Evolutionary conservation across 2,329 filamentous ascomycete genomes (phyloP), one percentile per base, ranked within the genome.

Genomic region (Aspergillus sp.): DNA sequence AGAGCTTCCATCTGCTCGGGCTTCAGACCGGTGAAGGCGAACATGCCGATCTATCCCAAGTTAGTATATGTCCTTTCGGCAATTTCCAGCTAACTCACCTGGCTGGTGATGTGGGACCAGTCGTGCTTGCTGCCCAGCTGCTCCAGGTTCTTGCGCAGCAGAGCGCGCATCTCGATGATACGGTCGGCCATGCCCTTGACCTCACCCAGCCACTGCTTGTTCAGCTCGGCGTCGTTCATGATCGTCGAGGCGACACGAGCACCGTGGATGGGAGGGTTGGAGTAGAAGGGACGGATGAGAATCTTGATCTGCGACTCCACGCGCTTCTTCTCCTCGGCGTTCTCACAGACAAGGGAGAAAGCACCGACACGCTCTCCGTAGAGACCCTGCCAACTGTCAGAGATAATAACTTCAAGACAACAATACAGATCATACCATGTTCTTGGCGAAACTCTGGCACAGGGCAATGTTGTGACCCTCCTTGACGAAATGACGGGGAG

Each of bases 151-250:
- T 92, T 86, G 86, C 95, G 96, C 75, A 99, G 88, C 57, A 96
- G 87, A 63, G 91, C 88, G 71, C 95, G 91, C 95, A 99, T 99
- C 78, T 88, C 91, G 80, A 99, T 98, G 84, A 99, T 99, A 75
- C 95, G 93, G 81, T 97, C 92, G 64, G 95, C 95, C 95, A 99
- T 99, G 71, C 85, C 91, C 89, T 98, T 96, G 80, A 99, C 92
- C 82, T 99, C 95, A 61, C 84, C 87, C 56, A 97, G 87, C 95
- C 95, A 99, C 82, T 98, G 92, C 81, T 91, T 81, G 85, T 96
- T 93, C 65, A 98, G 85, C 45, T 83, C 83, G 20, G 90, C 81
- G 77, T 92, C 88, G 83, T 93, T 95, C 73, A 99, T 86, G 79
- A 99, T 96, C 81, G 92, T 86, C 64, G 90, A 88, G 60, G 95